Base-by-base conservation (phyloP, 1,284 basidiomycete species). In the Marasmius tenuissimus region DNA sequence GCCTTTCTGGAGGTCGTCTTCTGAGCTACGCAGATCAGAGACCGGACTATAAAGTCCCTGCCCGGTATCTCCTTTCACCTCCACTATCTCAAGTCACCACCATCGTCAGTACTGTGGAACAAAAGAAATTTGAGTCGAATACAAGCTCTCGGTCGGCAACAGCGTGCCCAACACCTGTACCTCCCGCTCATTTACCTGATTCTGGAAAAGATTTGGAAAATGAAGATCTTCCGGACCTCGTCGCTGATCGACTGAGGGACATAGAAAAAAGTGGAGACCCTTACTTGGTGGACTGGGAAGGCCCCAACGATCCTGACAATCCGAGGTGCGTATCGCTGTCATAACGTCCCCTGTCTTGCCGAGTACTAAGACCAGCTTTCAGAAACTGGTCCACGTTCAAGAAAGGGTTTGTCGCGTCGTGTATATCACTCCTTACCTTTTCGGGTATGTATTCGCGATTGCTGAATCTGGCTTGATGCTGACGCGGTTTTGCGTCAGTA, bases 351-450 rank as follows among this genome's bases (percentile, higher is more conserved):
- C 22, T 5, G 52, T 4, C 35, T 51, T 55, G 22, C 61, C 12
- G 18, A 4, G 33, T 45, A 33, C 40, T 12, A 40, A 16, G 52
- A n/a, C n/a, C 47, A 33, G 34, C 8, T 51, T 14, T 39, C 56
- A 75, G 72, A 65, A 73, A 73, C 58, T 74, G 72, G 72, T 70
- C 71, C 1, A 61, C 61, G 12, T 0, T 40, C 5, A 73, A 73
- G 57, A 68, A 71, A 56, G 59, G 61, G 4, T 72, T 71, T 60
- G 73, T 89, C 11, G 87, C 86, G 1, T 77, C 74, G 51, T 71
- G 85, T n/a, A 81, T 81, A n/a, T 84, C 83, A 60, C 62, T 86
- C 3, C 77, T 89, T 59, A 86, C 88, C 7, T 79, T 90, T 70
- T 83, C 86, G 70, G 50, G 50, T 51, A 84, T 85, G 50, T 78